A percentile compares a stretch with the other conserved stretches of the same genome.
Conservation (phyloP, 768 basidiomycete genomes). For the Boletus sensibilis region DNA sequence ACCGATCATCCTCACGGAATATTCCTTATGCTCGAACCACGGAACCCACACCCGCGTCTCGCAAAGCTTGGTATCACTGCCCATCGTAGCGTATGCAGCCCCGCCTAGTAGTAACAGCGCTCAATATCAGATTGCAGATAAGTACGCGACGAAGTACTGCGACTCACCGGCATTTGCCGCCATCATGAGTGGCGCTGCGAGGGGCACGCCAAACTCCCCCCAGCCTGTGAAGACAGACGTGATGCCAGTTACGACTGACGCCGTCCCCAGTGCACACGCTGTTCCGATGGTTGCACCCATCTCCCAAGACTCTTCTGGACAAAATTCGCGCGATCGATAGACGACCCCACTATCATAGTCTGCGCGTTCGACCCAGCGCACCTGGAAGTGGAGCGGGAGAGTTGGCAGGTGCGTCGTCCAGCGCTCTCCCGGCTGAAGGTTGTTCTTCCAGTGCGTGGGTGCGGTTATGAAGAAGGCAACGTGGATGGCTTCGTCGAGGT, state of each 20-base stretch:
- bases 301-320: conserved; percentile 17
- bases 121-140: background rate
- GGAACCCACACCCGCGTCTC: conserved; percentile 24
- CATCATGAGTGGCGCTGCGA: conserved; percentile 13
- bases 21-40: conserved; percentile 20
- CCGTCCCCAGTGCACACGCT: conserved; percentile 20
- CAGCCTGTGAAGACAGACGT: conserved; percentile 2
- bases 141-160: background rate
- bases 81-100: conserved; percentile 2
- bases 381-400: conserved; percentile 12
- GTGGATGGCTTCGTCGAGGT: conserved; percentile 20
- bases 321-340: conserved; percentile 15
- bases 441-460: conserved; percentile 14
- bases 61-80: conserved; percentile 8
- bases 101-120: conserved; percentile 1
- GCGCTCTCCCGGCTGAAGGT: conserved; percentile 16
- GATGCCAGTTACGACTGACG: conserved; percentile 16
- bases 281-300: conserved; percentile 16
- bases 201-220: background rate
- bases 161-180: conserved; percentile 12
- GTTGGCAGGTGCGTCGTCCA: conserved; percentile 17
- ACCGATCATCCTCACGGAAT: conserved; percentile 16
- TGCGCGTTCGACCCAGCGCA: conserved; percentile 10
- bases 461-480: conserved; percentile 20
- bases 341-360: conserved; percentile 8